A percentile compares a stretch with the other conserved stretches of the same genome.
Evolutionary conservation across 768 basidiomycete genomes (phyloP).

Genomic region (Sarcomyxa edulis): DNA sequence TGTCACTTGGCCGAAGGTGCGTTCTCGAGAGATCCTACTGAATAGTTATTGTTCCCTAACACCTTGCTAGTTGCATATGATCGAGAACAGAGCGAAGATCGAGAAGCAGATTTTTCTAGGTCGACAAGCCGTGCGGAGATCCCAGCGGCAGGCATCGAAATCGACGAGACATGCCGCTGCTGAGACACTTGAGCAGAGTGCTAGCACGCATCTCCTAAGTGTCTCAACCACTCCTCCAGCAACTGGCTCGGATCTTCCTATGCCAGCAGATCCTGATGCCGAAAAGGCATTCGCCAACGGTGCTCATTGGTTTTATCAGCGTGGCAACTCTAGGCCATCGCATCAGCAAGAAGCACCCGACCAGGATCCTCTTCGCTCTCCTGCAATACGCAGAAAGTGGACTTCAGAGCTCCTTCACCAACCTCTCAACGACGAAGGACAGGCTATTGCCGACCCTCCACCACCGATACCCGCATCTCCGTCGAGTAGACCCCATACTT

Average conservation of each 20-base stretch:
- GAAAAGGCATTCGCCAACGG: slow-evolving; percentile 65
- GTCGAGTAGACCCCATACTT: background rate
- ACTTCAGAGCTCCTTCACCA: slow-evolving; percentile 34
- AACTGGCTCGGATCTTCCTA: slow-evolving; percentile 44
- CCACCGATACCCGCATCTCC: background rate
- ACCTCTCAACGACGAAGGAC: slow-evolving; percentile 5
- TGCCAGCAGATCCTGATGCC: slow-evolving; percentile 76
- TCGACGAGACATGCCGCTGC: slow-evolving; percentile 16
- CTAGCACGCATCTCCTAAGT: slow-evolving; percentile 9
- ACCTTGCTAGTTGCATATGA: slow-evolving; percentile 74
- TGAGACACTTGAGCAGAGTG: background rate
- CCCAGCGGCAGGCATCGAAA: slow-evolving; percentile 28
- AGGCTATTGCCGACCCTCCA: slow-evolving; percentile 3
- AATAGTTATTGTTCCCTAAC: background rate
- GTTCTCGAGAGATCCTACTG: slow-evolving; percentile 6
- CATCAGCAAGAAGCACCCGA: slow-evolving; percentile 21
- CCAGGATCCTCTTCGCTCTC: slow-evolving; percentile 33
- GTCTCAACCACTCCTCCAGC: slow-evolving; percentile 25
- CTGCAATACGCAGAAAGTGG: slow-evolving; percentile 43
- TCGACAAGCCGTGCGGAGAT: slow-evolving; percentile 62
- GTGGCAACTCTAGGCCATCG: slow-evolving; percentile 33
- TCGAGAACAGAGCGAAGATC: slow-evolving; percentile 83
- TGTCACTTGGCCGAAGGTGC: slow-evolving; percentile 96
- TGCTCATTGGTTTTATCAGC: slow-evolving; percentile 50
- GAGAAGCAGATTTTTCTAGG: slow-evolving; percentile 81